These are phyloP conservation scores for Zygosaccharomyces siamensis DNA, from an alignment of 805 yeast species.

Conservation along the genomic window DNA sequence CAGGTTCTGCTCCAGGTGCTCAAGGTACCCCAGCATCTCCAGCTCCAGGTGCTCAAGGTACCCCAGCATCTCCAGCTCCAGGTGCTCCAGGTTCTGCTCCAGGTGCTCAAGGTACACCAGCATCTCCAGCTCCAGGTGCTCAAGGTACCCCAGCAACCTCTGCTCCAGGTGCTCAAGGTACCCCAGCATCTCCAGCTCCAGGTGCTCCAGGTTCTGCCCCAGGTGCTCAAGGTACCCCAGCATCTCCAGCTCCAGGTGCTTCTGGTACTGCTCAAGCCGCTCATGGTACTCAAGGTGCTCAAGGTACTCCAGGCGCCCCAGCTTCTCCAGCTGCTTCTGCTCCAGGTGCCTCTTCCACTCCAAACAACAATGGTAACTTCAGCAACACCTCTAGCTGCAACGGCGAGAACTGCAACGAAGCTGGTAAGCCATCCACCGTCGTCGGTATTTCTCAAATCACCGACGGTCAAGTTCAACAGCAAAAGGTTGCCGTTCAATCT, in stretches of 20 bases:
- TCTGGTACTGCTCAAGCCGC: constrained; percentile 9
- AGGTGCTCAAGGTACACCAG: constrained; percentile 6
- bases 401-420: constrained; percentile 2
- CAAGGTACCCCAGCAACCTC: constrained; percentile 2
- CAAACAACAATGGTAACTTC: constrained; percentile 24
- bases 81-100: constrained; percentile 18
- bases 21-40: constrained; percentile 3
- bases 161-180: constrained; percentile 27
- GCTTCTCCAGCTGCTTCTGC: constrained; percentile 31
- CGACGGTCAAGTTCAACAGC: constrained; percentile 54
- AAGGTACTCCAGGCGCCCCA: neutral
- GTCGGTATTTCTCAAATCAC: constrained; percentile 33
- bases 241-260: neutral
- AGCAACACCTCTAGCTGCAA: neutral
- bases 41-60: constrained; percentile 12
- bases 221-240: neutral
- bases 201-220: constrained; percentile 17
- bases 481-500: constrained; percentile 16
- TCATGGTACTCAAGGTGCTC: neutral
- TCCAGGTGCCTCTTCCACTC: constrained; percentile 52
- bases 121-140: constrained; percentile 14
- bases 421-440: constrained; percentile 24
- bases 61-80: constrained; percentile 5
- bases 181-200: constrained; percentile 21
- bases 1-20: constrained; percentile 17